Percentiles rank a stretch among this genome's conserved stretches.
Evolutionary conservation across 208 protist species (phyloP).

Genomic region (Angomonas desouzai): DNA sequence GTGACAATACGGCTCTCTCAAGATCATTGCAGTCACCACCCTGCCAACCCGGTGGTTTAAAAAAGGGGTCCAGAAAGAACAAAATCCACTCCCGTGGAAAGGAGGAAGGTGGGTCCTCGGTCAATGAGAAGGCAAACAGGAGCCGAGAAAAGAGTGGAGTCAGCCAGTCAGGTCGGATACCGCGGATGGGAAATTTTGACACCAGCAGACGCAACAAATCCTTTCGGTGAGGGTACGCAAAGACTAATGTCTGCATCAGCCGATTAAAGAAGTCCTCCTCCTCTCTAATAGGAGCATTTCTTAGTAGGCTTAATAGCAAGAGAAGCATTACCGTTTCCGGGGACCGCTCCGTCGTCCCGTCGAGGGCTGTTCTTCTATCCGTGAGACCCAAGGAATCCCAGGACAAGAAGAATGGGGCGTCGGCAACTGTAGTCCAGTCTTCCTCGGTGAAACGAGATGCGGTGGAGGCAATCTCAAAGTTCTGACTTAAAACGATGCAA

Average conservation of each 20-base stretch:
- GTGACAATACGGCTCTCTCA: not conserved
- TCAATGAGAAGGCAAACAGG: not conserved
- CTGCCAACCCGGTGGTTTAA: not conserved
- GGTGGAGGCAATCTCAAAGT: not conserved
- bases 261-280: not conserved
- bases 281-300: not conserved
- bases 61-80: not conserved
- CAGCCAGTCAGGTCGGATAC: not conserved
- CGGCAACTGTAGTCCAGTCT: not conserved
- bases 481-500: not conserved
- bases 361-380: not conserved
- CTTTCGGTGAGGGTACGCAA: not conserved
- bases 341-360: not conserved
- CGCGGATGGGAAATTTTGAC: not conserved
- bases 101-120: not conserved
- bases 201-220: not conserved
- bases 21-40: not conserved
- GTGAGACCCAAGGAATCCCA: not conserved
- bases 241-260: not conserved
- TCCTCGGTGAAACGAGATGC: not conserved
- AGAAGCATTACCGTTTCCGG: not conserved
- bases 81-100: not conserved
- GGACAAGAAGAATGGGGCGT: not conserved
- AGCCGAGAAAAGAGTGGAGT: not conserved
- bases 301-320: not conserved